These are phyloP conservation scores for Globisporangium irregulare DNA, from an alignment of 352 stramenopile genomes.

Conservation along the genomic window DNA sequence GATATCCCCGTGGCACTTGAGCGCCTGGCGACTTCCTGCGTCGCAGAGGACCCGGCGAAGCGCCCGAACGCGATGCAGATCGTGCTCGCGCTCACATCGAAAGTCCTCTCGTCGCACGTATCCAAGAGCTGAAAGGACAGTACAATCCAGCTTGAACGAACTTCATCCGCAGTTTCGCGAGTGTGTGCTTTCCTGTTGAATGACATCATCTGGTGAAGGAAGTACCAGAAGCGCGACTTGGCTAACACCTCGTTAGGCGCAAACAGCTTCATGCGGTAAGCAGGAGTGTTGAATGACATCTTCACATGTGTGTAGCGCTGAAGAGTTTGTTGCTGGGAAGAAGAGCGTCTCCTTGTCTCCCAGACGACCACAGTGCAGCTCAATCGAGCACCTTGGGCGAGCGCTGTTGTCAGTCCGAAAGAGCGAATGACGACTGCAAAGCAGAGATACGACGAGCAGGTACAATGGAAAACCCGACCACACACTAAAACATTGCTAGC, in stretches of 20 bases:
- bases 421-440: too few relatives aligned
- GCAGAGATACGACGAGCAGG: too few relatives aligned
- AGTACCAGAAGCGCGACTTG: slow-evolving; percentile 99
- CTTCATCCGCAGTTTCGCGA: too few relatives aligned
- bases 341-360: too few relatives aligned
- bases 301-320: too few relatives aligned
- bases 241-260: slow-evolving; percentile 96
- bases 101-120: slow-evolving; percentile 14
- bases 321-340: too few relatives aligned
- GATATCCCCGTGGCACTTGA: slow-evolving; percentile 16
- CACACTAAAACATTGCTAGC: too few relatives aligned
- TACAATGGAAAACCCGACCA: too few relatives aligned
- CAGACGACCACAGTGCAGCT: too few relatives aligned
- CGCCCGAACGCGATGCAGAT: slow-evolving; percentile 26
- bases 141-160: not conserved
- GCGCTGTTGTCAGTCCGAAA: too few relatives aligned
- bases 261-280: slow-evolving; percentile 99
- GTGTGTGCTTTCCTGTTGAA: too few relatives aligned
- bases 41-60: slow-evolving; percentile 12
- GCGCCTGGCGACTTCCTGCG: slow-evolving; percentile 17
- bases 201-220: slow-evolving; percentile 96
- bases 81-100: slow-evolving; percentile 19
- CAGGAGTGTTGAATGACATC: slow-evolving; percentile 48
- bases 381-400: too few relatives aligned
- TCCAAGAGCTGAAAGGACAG: slow-evolving; percentile 8